Base-by-base conservation (phyloP, 2,329 filamentous ascomycete species). In the Penicillium sp. region DNA sequence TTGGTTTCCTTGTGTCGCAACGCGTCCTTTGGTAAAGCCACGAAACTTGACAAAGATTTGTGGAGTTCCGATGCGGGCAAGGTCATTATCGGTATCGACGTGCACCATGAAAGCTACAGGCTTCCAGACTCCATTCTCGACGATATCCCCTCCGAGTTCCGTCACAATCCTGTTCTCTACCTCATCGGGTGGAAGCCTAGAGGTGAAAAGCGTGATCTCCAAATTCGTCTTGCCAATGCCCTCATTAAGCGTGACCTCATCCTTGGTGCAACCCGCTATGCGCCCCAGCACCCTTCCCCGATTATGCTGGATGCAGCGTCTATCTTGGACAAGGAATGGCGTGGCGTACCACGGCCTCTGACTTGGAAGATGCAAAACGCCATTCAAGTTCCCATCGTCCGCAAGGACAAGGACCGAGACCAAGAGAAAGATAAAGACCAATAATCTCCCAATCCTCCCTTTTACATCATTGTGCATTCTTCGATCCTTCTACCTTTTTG, bases 291-390 rank as follows among this genome's bases (percentile, higher is more conserved):
- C 22, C 55, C 67, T 16, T 53, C 77, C 14, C 35, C 49, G 4
- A 54, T 68, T 19, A 74, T 75, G 71, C 58, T 77, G 33, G 65
- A 72, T 45, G 67, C 71, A 9, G 75, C 75, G 9, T 56, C 59
- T 14, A 56, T 57, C 31, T 41, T 75, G 31, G 75, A 77, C 53
- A 37, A 40, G 4, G 61, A 68, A 50, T 75, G 73, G 73, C 58
- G 54, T 22, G 53, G 43, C 14, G 43, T 55, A 5, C 67, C 68
- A 7, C 61, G 63, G 30, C 63, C 69, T 2, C 58, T 64, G 35
- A 50, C 58, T 5, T 73, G 70, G 67, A 57, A 70, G 53, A 54
- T 73, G 42, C 59, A 73, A 37, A 69, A 74, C 51, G 64, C 68
- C 25, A 71, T 76, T 12, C 50, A 63, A 10, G 60, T 76, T n/a